These are phyloP conservation scores for Aspergillus brasiliensis DNA, from an alignment of 2,329 filamentous ascomycete species.

Conservation along the genomic window DNA sequence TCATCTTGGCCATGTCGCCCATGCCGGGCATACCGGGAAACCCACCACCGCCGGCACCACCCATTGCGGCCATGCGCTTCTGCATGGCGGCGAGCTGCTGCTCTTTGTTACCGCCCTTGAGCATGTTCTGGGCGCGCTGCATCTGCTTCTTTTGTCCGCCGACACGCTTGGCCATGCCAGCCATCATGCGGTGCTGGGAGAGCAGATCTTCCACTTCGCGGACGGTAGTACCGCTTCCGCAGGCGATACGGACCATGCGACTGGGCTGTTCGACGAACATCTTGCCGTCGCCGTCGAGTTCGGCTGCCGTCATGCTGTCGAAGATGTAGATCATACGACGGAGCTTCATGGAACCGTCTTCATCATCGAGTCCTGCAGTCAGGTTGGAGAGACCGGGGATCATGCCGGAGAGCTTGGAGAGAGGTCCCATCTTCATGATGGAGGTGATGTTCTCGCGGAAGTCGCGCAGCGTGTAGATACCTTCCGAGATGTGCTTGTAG, in stretches of 20 bases:
- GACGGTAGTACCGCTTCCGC: conserved; percentile 86
- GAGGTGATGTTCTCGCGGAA: conserved; percentile 93
- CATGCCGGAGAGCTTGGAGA: conserved; percentile 98
- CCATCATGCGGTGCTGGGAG: conserved; percentile 99
- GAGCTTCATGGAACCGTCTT: conserved; percentile 89
- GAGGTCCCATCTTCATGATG: conserved; percentile 99
- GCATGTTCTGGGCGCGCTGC: conserved; percentile 86
- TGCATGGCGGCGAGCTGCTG: conserved; percentile 98
- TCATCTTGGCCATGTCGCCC: conserved; percentile 87
- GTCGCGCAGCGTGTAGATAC: conserved; percentile 93
- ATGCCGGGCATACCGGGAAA: conserved; percentile 74
- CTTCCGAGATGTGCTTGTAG: conserved; percentile 97
- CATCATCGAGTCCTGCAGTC: conserved; percentile 96
- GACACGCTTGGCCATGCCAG: conserved; percentile 98
- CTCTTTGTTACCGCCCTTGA: conserved; percentile 87
- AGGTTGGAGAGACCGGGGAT: conserved; percentile 92
- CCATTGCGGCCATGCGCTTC: conserved; percentile 91
- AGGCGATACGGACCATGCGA: conserved; percentile 87
- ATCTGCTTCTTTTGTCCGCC: conserved; percentile 97
- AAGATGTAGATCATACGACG: conserved; percentile 99
- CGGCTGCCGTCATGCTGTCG: conserved; percentile 95
- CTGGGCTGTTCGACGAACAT: conserved; percentile 90
- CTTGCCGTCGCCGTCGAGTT: conserved; percentile 93
- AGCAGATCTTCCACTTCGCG: conserved; percentile 92
- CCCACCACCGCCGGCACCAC: conserved; percentile 65